Evolutionary conservation across 2,329 filamentous ascomycete genomes (phyloP).

Genomic region (Calonectria hawksworthii): DNA sequence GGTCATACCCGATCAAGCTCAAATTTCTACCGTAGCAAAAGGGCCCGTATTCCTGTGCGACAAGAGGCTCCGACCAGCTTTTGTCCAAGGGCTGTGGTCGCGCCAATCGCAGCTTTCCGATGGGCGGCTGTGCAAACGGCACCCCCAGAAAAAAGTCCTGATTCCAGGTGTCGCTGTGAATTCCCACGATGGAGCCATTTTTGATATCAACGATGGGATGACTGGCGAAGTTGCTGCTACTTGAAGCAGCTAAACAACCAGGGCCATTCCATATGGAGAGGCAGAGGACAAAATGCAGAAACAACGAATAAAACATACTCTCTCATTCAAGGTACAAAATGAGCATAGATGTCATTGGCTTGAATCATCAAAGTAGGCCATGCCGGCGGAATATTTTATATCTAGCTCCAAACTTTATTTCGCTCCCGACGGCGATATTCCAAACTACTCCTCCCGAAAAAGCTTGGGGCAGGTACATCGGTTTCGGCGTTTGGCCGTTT

Average conservation of each 20-base stretch:
- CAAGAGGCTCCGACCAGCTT: neutral
- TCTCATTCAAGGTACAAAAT: too few relatives aligned
- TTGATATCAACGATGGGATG: neutral
- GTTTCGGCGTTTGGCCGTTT: neutral
- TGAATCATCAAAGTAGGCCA: too few relatives aligned
- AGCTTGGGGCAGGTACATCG: neutral
- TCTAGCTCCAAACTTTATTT: neutral
- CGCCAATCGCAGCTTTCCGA: neutral
- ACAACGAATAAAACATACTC: neutral
- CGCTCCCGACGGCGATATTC: neutral
- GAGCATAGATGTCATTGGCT: too few relatives aligned
- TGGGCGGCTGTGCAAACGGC: neutral
- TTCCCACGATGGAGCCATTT: neutral
- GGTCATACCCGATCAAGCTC: neutral
- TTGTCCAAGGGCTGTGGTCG: neutral
- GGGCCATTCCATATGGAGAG: neutral
- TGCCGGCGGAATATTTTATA: neutral
- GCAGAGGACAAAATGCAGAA: neutral
- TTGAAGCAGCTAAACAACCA: neutral
- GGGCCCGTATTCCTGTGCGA: neutral
- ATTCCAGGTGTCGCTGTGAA: neutral
- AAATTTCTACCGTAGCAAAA: neutral
- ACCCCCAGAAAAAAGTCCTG: neutral
- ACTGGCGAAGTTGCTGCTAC: too few relatives aligned
- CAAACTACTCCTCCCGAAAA: neutral